Conservation (phyloP, 2,329 filamentous ascomycete species). For the Xylaria sp. region DNA sequence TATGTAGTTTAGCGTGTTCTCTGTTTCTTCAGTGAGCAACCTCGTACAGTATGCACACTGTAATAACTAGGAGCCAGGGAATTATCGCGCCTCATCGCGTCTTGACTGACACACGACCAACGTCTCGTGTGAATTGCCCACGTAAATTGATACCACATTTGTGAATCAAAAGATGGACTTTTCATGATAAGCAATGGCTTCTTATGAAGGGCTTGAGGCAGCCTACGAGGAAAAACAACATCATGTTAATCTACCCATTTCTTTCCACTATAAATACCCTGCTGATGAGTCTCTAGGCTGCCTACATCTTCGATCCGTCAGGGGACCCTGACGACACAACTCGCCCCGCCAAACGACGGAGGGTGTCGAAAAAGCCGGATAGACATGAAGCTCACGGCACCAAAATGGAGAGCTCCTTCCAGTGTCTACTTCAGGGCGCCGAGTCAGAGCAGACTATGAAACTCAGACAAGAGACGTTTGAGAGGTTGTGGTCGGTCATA, state of each 20-base stretch:
- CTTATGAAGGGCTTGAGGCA: conserved; percentile 39
- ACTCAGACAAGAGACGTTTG: conserved; percentile 69
- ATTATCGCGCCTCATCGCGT: conserved; percentile 25
- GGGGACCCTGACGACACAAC: conserved; percentile 48
- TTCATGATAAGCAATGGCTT: conserved; percentile 42
- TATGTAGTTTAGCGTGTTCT: too few species aligned
- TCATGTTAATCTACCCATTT: conserved; percentile 39
- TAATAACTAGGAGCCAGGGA: background rate
- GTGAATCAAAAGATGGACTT: background rate
- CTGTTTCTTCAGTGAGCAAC: too few species aligned
- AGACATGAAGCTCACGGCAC: conserved; percentile 35
- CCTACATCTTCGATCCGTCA: conserved; percentile 70
- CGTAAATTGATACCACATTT: background rate
- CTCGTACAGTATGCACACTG: too few species aligned
- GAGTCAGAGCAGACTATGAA: conserved; percentile 62
- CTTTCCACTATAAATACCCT: background rate
- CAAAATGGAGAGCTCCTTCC: conserved; percentile 53
- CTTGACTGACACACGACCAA: background rate
- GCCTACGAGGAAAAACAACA: conserved; percentile 49
- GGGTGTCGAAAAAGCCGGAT: conserved; percentile 57
- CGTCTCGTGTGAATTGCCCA: background rate
- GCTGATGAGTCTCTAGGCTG: conserved; percentile 58
- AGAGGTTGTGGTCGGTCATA: conserved; percentile 72
- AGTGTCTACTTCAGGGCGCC: conserved; percentile 64
- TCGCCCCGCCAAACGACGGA: conserved; percentile 68